Conservation (phyloP, 139 green algal species). For the Edaphochlamys debaryana region DNA sequence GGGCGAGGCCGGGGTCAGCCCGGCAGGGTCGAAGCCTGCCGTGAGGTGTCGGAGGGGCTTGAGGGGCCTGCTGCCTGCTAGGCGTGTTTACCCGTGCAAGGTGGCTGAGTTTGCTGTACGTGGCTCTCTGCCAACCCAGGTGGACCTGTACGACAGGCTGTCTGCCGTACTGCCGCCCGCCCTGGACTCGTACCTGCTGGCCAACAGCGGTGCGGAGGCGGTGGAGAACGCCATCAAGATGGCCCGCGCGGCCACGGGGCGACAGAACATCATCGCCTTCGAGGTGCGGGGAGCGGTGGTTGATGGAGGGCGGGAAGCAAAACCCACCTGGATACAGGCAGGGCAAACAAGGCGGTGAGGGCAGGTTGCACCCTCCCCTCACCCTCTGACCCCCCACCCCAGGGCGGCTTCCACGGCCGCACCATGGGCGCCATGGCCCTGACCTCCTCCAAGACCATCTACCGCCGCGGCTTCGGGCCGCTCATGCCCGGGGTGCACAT, state of each 20-base stretch:
- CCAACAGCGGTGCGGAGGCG: conserved; percentile 74
- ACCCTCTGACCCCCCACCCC: neutral
- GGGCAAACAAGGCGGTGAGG: too few relatives aligned
- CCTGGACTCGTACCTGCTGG: conserved; percentile 25
- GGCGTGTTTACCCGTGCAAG: too few relatives aligned
- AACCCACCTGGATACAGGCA: too few relatives aligned
- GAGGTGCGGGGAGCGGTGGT: conserved; percentile 57
- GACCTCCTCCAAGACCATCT: conserved; percentile 84
- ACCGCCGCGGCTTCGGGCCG: conserved; percentile 78
- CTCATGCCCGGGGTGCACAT: conserved; percentile 72
- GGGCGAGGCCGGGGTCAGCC: too few relatives aligned
- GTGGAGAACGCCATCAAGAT: conserved; percentile 92
- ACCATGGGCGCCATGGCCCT: conserved; percentile 85
- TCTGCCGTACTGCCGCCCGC: conserved; percentile 15
- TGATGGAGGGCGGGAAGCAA: too few relatives aligned
- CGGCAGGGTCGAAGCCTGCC: too few relatives aligned
- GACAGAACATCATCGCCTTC: conserved; percentile 85
- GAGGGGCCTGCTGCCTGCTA: too few relatives aligned
- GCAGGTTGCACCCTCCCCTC: too few relatives aligned
- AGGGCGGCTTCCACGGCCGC: conserved; percentile 84
- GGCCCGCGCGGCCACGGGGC: conserved; percentile 73
- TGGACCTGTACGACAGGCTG: conserved; percentile 29
- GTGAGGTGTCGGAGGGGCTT: too few relatives aligned
- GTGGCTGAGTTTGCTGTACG: too few relatives aligned
- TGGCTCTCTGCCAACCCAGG: neutral